phyloP scores from a whole-genome alignment of 2,329 filamentous ascomycete genomes.

The Pestalotiopsis sp. region DNA sequence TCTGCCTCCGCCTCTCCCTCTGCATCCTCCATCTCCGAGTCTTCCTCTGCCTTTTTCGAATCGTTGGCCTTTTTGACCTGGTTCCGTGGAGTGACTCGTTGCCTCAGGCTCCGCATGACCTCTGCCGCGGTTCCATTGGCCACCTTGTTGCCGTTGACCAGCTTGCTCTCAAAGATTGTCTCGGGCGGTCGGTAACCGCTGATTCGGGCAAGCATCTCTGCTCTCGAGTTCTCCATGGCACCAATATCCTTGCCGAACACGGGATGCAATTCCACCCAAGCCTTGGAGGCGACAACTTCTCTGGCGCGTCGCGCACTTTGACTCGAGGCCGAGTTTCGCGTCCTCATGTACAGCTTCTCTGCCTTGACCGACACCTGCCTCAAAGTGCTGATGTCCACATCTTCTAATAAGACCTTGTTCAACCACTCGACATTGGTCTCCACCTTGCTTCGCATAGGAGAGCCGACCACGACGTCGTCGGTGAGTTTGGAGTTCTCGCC shows the following conservation, averaged over 20 bases:
- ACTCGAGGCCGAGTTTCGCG: conserved; percentile 84
- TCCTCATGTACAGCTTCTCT: conserved; percentile 89
- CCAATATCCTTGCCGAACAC: conserved; percentile 75
- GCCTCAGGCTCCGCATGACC: conserved; percentile 58
- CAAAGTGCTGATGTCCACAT: conserved; percentile 72
- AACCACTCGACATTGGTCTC: conserved; percentile 82
- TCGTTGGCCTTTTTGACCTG: conserved; percentile 37
- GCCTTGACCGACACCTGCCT: conserved; percentile 80
- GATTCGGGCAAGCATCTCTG: conserved; percentile 86
- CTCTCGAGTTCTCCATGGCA: conserved; percentile 69
- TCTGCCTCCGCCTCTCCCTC: conserved; percentile 1
- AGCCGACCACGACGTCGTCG: conserved; percentile 81
- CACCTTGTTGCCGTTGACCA: conserved; percentile 14
- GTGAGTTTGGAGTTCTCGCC: conserved; percentile 69
- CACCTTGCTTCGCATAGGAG: conserved; percentile 71
- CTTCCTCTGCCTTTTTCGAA: conserved; percentile 35
- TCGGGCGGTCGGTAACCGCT: conserved; percentile 88
- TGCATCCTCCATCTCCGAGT: conserved; percentile 21
- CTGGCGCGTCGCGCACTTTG: conserved; percentile 90
- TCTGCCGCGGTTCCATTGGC: conserved; percentile 54
- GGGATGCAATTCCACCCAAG: conserved; percentile 75
- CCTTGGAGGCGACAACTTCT: conserved; percentile 69
- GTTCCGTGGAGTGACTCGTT: conserved; percentile 54
- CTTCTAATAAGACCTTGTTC: conserved; percentile 75
- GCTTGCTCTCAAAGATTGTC: conserved; percentile 80